A percentile compares a stretch with the other conserved stretches of the same genome.
Evolutionary conservation across 768 basidiomycete genomes (phyloP).

Genomic region (Tulasnella sp.): DNA sequence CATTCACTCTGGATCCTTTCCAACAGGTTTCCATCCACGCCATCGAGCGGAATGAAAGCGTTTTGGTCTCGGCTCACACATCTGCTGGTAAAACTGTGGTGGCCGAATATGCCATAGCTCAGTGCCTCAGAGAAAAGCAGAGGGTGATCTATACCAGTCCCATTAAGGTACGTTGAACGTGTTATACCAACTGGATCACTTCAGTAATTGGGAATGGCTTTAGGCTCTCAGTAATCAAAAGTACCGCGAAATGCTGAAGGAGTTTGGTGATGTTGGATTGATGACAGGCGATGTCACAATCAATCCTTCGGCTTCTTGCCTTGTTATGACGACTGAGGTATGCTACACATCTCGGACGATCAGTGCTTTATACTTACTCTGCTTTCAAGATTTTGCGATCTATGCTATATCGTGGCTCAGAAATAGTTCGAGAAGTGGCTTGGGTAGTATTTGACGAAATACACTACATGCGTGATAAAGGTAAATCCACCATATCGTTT

Average conservation of each 20-base stretch:
- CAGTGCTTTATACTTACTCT: neutral
- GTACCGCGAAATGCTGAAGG: slow-evolving; percentile 92
- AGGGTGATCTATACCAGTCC: slow-evolving; percentile 98
- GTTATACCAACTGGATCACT: neutral
- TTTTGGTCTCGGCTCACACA: slow-evolving; percentile 95
- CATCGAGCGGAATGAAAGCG: slow-evolving; percentile 94
- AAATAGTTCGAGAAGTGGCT: slow-evolving; percentile 99
- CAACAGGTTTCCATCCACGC: slow-evolving; percentile 89
- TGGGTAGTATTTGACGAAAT: slow-evolving; percentile 99
- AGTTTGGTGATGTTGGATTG: slow-evolving; percentile 94
- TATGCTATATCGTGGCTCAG: slow-evolving; percentile 96
- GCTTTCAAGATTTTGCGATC: slow-evolving; percentile 76
- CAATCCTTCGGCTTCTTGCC: slow-evolving; percentile 89
- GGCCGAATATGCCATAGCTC: slow-evolving; percentile 97
- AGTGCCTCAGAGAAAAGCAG: slow-evolving; percentile 84
- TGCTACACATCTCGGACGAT: slow-evolving; percentile 18
- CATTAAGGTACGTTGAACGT: slow-evolving; percentile 68
- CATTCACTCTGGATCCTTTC: slow-evolving; percentile 94
- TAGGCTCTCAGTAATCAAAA: slow-evolving; percentile 98
- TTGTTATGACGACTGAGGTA: slow-evolving; percentile 99
- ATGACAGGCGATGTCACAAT: slow-evolving; percentile 99
- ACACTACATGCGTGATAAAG: slow-evolving; percentile 98
- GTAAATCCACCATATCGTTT: slow-evolving; percentile 19
- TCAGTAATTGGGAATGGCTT: neutral
- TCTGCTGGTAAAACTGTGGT: slow-evolving; percentile 99